These are phyloP conservation scores for Cenococcum geophilum DNA, from an alignment of 495 filamentous ascomycete species.

Conservation along the genomic window DNA sequence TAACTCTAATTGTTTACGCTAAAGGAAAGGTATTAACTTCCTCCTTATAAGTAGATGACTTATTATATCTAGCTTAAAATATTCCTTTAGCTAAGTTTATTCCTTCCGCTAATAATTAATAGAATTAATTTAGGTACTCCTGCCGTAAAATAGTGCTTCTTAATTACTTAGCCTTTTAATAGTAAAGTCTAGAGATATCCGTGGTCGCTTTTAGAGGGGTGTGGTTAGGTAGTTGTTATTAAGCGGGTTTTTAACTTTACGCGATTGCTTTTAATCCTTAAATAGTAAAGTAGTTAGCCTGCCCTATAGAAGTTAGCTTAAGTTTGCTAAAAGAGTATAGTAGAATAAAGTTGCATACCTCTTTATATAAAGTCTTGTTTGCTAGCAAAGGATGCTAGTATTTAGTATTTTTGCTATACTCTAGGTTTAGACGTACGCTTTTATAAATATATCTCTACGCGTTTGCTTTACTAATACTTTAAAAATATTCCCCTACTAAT, in stretches of 20 bases:
- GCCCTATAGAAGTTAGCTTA: constrained; percentile 14
- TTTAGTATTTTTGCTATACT: no score
- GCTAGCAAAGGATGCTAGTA: no score
- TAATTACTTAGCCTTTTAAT: not conserved
- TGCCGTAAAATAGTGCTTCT: constrained; percentile 12
- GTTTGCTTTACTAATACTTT: no score
- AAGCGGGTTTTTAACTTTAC: constrained; percentile 11
- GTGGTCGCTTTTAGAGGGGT: constrained; percentile 16
- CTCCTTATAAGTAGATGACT: constrained; percentile 35
- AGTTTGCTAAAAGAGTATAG: no score
- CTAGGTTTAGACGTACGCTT: no score
- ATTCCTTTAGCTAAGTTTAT: constrained; percentile 34
- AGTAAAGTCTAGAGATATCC: constrained; percentile 11
- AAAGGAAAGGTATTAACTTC: constrained; percentile 34
- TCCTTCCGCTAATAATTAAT: constrained; percentile 33
- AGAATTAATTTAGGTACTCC: constrained; percentile 2
- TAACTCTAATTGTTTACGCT: constrained; percentile 38
- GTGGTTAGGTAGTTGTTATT: not conserved
- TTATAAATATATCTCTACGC: no score
- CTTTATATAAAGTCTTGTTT: no score
- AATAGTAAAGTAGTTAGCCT: constrained; percentile 6
- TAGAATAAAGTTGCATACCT: no score
- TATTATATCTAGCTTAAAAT: constrained; percentile 28
- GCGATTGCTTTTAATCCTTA: constrained; percentile 18
- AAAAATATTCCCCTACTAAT: no score